phyloP scores from a whole-genome alignment of 2,329 filamentous ascomycete species.

The Pseudocercospora pini-densiflorae region DNA sequence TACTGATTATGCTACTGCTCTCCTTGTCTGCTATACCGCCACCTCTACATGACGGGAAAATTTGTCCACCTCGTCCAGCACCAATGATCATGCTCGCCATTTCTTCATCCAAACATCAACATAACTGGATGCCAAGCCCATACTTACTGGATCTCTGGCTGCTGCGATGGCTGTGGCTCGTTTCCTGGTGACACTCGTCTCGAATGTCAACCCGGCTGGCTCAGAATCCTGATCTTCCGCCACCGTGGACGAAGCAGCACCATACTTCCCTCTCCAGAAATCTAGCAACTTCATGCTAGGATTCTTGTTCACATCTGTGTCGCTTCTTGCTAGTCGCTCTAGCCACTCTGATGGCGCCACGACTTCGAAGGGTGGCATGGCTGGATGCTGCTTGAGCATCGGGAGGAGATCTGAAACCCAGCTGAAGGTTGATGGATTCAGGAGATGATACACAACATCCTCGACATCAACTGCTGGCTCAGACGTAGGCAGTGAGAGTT shows the following conservation, averaged over 20 bases:
- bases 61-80: background rate
- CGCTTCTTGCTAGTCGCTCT: conserved; percentile 23
- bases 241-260: background rate
- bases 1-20: background rate
- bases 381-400: conserved; percentile 21
- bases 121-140: conserved; percentile 11
- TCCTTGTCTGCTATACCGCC: background rate
- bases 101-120: conserved; percentile 17
- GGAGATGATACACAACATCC: conserved; percentile 42
- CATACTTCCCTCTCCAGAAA: conserved; percentile 31
- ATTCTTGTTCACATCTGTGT: conserved; percentile 29
- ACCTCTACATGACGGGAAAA: background rate
- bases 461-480: conserved; percentile 9
- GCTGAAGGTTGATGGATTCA: conserved; percentile 34
- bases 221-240: background rate
- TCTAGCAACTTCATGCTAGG: conserved; percentile 38
- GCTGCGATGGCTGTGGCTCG: conserved; percentile 3
- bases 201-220: conserved; percentile 10
- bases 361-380: conserved; percentile 30
- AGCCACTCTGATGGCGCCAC: conserved; percentile 24
- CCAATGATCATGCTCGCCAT: conserved; percentile 2
- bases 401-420: conserved; percentile 33
- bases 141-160: conserved; percentile 12
- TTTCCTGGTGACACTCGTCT: background rate
- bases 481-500: conserved; percentile 15